Evolutionary conservation across 805 yeast species (phyloP).

Genomic region (Metschnikowia amazonensis): DNA sequence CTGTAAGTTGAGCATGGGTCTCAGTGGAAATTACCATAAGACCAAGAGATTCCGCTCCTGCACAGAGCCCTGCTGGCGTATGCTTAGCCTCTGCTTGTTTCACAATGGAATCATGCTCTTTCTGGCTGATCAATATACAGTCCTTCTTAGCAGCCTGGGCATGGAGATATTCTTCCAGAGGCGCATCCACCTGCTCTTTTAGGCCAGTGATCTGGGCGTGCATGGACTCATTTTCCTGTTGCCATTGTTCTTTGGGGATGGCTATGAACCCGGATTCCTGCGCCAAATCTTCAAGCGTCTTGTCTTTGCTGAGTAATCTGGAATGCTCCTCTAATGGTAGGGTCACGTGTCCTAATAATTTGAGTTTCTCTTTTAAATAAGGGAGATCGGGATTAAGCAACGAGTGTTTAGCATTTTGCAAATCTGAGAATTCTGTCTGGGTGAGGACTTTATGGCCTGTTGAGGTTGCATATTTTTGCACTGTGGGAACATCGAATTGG

Average conservation of each 20-base stretch:
- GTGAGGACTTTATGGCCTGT: conserved; percentile 16
- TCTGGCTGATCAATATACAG: conserved; percentile 5
- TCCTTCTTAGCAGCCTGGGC: conserved; percentile 6
- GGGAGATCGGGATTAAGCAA: conserved; percentile 6
- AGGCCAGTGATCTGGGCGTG: conserved; percentile 1
- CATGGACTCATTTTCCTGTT: conserved; percentile 7
- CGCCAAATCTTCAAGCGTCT: conserved; percentile 10
- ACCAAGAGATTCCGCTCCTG: conserved; percentile 19
- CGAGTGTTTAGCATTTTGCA: conserved; percentile 5
- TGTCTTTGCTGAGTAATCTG: conserved; percentile 2
- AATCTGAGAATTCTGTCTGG: conserved; percentile 1
- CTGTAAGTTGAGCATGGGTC: neutral
- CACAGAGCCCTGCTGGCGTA: conserved; percentile 20
- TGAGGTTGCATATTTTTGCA: conserved; percentile 11
- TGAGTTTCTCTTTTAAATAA: conserved; percentile 6
- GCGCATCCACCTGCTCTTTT: conserved; percentile 4
- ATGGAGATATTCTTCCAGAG: conserved; percentile 14
- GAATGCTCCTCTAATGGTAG: conserved; percentile 1
- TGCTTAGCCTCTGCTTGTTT: conserved; percentile 17
- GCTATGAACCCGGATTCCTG: conserved; percentile 7
- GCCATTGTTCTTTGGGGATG: conserved; percentile 2
- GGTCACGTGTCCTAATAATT: conserved; percentile 3
- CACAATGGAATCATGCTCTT: conserved; percentile 10
- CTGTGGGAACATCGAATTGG: conserved; percentile 13
- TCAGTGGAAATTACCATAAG: conserved; percentile 12